A percentile compares a stretch with the other conserved stretches of the same genome.
Conservation (phyloP, 768 basidiomycete genomes). For the Mrakia blollopis region DNA sequence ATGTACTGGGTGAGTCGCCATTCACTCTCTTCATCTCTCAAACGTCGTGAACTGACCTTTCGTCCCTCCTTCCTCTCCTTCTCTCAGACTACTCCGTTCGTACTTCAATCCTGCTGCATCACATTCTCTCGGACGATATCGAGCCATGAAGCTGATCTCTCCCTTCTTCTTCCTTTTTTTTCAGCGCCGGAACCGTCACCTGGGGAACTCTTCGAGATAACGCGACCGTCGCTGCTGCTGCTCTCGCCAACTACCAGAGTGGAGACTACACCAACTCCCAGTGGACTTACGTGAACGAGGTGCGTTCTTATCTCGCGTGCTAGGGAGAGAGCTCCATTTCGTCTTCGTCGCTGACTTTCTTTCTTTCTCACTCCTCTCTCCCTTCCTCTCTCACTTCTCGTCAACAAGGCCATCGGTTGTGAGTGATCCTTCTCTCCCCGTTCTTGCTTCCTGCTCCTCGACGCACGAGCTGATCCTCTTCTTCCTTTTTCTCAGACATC, state of each 20-base stretch:
- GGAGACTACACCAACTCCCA: constrained; percentile 28
- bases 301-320: too few relatives aligned
- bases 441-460: background rate
- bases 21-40: background rate
- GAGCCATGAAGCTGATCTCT: too few relatives aligned
- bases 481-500: background rate
- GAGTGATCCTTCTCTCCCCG: background rate
- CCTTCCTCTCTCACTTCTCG: background rate
- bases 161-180: background rate
- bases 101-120: background rate
- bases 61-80: background rate
- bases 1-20: constrained; percentile 31
- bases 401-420: constrained; percentile 31
- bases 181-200: constrained; percentile 14
- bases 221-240: background rate
- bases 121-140: too few relatives aligned
- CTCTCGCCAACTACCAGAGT: constrained; percentile 6
- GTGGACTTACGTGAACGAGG: constrained; percentile 33
- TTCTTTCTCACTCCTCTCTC: too few relatives aligned
- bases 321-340: too few relatives aligned
- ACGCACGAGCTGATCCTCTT: background rate
- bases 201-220: constrained; percentile 31
- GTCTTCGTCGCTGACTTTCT: too few relatives aligned
- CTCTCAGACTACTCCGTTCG: background rate
- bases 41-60: background rate